These are phyloP conservation scores for Bisporella sp. DNA, from an alignment of 2,329 filamentous ascomycete genomes.

Conservation along the genomic window DNA sequence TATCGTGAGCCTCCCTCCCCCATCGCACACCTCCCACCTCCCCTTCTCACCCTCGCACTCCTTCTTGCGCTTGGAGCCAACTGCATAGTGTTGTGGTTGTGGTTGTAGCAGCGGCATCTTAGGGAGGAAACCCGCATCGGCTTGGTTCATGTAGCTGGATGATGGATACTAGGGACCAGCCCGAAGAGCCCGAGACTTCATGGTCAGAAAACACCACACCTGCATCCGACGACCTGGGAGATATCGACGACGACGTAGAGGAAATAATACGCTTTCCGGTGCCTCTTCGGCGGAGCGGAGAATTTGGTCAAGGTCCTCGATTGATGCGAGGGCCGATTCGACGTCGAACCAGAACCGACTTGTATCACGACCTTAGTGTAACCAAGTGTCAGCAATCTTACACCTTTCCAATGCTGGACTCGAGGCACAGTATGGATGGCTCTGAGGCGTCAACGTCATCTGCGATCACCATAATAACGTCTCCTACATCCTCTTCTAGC, in stretches of 20 bases:
- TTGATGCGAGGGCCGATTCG: conserved; percentile 12
- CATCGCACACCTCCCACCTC: background rate
- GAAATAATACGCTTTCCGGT: conserved; percentile 13
- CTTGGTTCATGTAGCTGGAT: too few species aligned
- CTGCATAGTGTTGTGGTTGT: conserved; percentile 3
- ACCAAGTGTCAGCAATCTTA: background rate
- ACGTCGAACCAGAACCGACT: conserved; percentile 11
- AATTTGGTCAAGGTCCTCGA: background rate
- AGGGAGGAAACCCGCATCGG: background rate
- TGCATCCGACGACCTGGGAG: conserved; percentile 18
- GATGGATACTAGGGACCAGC: too few species aligned
- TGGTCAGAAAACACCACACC: conserved; percentile 17
- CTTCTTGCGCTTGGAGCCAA: background rate
- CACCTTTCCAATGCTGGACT: background rate
- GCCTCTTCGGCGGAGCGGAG: conserved; percentile 3
- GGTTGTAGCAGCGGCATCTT: background rate
- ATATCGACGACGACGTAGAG: conserved; percentile 20
- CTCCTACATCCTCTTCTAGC: conserved; percentile 19
- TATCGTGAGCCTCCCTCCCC: conserved; percentile 14
- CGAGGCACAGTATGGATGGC: conserved; percentile 19
- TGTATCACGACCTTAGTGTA: background rate
- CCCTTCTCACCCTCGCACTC: background rate
- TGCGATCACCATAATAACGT: conserved; percentile 21
- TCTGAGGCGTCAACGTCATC: conserved; percentile 21
- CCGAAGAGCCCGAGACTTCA: conserved; percentile 12